Percentiles rank a stretch among this genome's conserved stretches.
Conservation (phyloP, 495 filamentous ascomycete genomes). For the Aspergillus indologenus region DNA sequence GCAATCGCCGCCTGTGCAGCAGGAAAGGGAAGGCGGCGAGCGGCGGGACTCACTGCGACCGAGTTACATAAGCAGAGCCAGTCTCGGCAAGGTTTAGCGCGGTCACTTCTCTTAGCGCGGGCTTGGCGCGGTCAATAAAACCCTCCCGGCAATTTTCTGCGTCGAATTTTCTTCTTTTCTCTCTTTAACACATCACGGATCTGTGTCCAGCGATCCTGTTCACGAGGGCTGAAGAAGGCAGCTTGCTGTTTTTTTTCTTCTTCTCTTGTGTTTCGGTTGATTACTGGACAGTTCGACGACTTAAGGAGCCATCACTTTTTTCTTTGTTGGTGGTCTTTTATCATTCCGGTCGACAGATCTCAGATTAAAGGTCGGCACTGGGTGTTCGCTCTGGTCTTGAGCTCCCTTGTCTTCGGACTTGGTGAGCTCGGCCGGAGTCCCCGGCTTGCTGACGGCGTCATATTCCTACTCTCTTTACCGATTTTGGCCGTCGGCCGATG, state of each 20-base stretch:
- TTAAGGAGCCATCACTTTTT: slow-evolving; percentile 69
- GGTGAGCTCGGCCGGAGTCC: slow-evolving; percentile 64
- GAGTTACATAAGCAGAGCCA: slow-evolving; percentile 18
- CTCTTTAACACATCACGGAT: slow-evolving; percentile 58
- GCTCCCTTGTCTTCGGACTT: slow-evolving; percentile 55
- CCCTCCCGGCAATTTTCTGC: slow-evolving; percentile 21
- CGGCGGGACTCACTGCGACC: background rate
- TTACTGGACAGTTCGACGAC: slow-evolving; percentile 78
- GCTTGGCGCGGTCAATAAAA: slow-evolving; percentile 32
- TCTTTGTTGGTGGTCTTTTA: slow-evolving; percentile 64
- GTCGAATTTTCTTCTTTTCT: slow-evolving; percentile 25
- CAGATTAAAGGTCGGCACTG: slow-evolving; percentile 60
- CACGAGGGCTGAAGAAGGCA: slow-evolving; percentile 25
- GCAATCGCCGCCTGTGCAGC: background rate
- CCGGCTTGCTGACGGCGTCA: slow-evolving; percentile 63
- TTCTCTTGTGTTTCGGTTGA: slow-evolving; percentile 63
- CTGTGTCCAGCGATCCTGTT: slow-evolving; percentile 79
- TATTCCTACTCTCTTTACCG: slow-evolving; percentile 83
- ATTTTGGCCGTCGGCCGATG: slow-evolving; percentile 73
- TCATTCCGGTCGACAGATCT: slow-evolving; percentile 92
- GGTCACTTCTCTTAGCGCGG: slow-evolving; percentile 18
- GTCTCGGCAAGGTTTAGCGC: slow-evolving; percentile 32
- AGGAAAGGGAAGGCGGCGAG: background rate
- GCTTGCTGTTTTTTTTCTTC: slow-evolving; percentile 30
- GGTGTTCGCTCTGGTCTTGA: slow-evolving; percentile 53